Evolutionary conservation across 179 eudicot species (phyloP).

Genomic region (Vitellaria paradoxa): DNA sequence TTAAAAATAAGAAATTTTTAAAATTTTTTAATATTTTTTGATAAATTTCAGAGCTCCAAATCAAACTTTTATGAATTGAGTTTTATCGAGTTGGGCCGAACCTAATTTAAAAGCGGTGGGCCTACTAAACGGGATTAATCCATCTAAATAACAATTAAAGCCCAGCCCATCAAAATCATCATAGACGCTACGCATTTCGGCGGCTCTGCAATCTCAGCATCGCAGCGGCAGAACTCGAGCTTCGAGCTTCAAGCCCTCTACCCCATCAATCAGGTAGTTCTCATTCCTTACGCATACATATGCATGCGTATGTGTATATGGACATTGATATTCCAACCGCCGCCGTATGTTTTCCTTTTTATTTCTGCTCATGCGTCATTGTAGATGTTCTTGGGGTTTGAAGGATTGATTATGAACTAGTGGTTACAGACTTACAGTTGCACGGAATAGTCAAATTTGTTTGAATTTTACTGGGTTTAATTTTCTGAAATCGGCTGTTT

Average conservation of each 20-base stretch:
- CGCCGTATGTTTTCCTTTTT: neutral
- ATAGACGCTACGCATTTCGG: neutral
- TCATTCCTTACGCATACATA: neutral
- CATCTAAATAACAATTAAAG: neutral
- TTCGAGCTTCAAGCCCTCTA: neutral
- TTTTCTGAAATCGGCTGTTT: neutral
- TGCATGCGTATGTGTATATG: neutral
- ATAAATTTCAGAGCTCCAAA: too few species aligned
- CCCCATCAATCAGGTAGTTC: constrained; percentile 6
- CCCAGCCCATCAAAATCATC: constrained; percentile 10
- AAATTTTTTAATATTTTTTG: too few species aligned
- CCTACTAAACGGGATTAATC: too few species aligned
- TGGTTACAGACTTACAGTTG: neutral
- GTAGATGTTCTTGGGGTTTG: constrained; percentile 8
- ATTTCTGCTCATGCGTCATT: neutral
- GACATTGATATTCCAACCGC: neutral
- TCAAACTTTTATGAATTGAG: too few species aligned
- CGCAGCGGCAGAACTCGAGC: neutral
- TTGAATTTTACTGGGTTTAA: neutral
- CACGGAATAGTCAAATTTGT: neutral
- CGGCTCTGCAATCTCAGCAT: neutral
- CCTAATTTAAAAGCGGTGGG: too few species aligned
- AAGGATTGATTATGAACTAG: neutral
- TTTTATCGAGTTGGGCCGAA: too few species aligned
- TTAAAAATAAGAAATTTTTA: too few species aligned